These are phyloP conservation scores for Geotrichum reessii DNA, from an alignment of 1,139 yeast species.

Conservation along the genomic window DNA sequence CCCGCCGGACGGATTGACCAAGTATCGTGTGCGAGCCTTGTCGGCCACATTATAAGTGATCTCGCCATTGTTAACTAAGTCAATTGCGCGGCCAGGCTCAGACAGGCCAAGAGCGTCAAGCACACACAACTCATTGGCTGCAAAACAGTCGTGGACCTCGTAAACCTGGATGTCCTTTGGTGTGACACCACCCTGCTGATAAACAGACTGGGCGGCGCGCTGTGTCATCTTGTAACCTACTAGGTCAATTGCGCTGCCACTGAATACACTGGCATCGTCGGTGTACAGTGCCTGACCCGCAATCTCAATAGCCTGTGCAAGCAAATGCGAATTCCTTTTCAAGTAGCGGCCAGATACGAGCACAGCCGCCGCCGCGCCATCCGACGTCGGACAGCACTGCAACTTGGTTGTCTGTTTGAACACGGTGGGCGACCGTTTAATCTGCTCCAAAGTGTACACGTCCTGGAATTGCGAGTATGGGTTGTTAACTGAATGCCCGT, in stretches of 20 bases:
- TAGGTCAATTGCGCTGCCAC: conserved; percentile 27
- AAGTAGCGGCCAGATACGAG: conserved; percentile 69
- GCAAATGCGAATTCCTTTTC: conserved; percentile 39
- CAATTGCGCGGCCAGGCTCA: conserved; percentile 28
- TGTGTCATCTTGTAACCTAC: conserved; percentile 30
- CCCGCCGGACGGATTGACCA: conserved; percentile 33
- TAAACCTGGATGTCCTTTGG: conserved; percentile 31
- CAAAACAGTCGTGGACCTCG: conserved; percentile 33
- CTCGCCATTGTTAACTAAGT: conserved; percentile 28
- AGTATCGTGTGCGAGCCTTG: conserved; percentile 14
- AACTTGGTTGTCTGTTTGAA: conserved; percentile 30
- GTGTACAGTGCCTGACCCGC: conserved; percentile 30
- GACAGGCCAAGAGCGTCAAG: conserved; percentile 31
- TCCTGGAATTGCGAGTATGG: conserved; percentile 33
- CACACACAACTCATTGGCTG: conserved; percentile 31
- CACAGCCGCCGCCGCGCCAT: conserved; percentile 82
- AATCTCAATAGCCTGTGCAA: conserved; percentile 30
- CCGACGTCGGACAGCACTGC: conserved; percentile 39
- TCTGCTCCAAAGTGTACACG: conserved; percentile 29
- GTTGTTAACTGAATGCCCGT: conserved; percentile 31
- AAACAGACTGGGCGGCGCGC: conserved; percentile 25
- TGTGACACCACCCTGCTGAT: conserved; percentile 24
- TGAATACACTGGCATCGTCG: conserved; percentile 26
- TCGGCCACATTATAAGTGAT: conserved; percentile 29
- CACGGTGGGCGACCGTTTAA: conserved; percentile 27